These are phyloP conservation scores for Chaetomiaceae sp. DNA, from an alignment of 2,329 filamentous ascomycete genomes.

Conservation along the genomic window DNA sequence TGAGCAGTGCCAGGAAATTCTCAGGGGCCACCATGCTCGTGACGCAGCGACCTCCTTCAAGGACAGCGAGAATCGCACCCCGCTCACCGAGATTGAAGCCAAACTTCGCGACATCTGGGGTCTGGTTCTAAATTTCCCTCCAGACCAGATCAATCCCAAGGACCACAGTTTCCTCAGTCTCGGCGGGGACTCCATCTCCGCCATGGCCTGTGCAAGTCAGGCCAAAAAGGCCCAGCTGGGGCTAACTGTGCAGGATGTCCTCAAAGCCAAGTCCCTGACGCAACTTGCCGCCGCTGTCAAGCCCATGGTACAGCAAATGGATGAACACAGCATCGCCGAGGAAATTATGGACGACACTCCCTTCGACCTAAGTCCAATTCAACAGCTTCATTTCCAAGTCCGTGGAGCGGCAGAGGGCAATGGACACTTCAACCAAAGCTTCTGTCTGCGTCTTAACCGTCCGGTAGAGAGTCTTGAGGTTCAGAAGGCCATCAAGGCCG, in stretches of 20 bases:
- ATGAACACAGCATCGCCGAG: neutral
- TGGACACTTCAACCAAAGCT: constrained; percentile 42
- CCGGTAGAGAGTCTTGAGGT: constrained; percentile 19
- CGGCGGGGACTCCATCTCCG: constrained; percentile 42
- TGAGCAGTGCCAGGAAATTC: constrained; percentile 35
- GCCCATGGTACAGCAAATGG: neutral
- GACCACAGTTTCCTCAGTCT: constrained; percentile 35
- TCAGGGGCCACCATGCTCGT: constrained; percentile 26
- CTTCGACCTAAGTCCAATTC: constrained; percentile 41
- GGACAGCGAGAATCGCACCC: neutral
- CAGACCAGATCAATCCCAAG: constrained; percentile 28
- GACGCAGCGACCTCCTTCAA: neutral
- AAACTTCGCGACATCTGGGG: constrained; percentile 23
- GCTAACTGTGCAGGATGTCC: constrained; percentile 32
- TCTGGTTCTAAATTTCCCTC: constrained; percentile 32
- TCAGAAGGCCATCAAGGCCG: constrained; percentile 20
- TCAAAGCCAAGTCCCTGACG: constrained; percentile 29
- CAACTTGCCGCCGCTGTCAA: constrained; percentile 24
- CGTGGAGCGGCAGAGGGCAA: constrained; percentile 29
- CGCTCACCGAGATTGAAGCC: neutral
- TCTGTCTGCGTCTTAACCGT: constrained; percentile 34
- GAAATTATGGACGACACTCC: constrained; percentile 13
- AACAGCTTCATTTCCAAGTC: constrained; percentile 39
- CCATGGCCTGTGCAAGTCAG: constrained; percentile 40
- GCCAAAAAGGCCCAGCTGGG: constrained; percentile 30